Evolutionary conservation across 2,329 filamentous ascomycete species (phyloP).

Genomic region (Graphiopsis chlorocephala): DNA sequence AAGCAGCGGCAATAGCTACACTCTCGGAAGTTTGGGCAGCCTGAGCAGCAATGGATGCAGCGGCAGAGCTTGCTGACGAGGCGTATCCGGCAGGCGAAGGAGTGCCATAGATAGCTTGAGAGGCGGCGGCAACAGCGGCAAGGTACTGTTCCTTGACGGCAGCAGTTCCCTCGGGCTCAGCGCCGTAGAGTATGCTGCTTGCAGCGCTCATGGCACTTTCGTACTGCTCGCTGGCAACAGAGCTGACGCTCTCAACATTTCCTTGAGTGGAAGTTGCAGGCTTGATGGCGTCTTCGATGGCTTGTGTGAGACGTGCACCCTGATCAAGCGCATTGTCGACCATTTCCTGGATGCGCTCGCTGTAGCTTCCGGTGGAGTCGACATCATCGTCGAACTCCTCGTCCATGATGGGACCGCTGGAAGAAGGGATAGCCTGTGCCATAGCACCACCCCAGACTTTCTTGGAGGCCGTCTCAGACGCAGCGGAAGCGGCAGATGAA

Average conservation of each 20-base stretch:
- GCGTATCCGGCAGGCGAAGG: slow-evolving; percentile 44
- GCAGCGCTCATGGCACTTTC: slow-evolving; percentile 56
- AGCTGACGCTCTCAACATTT: slow-evolving; percentile 46
- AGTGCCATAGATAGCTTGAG: slow-evolving; percentile 55
- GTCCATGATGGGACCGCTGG: slow-evolving; percentile 49
- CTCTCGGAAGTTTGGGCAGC: slow-evolving; percentile 31
- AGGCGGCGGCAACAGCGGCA: slow-evolving; percentile 59
- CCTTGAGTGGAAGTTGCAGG: slow-evolving; percentile 46
- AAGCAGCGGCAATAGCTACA: slow-evolving; percentile 49
- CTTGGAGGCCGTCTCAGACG: slow-evolving; percentile 22
- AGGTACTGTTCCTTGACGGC: slow-evolving; percentile 55
- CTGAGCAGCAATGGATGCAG: slow-evolving; percentile 29
- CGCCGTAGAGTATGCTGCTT: slow-evolving; percentile 52
- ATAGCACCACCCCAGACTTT: slow-evolving; percentile 56
- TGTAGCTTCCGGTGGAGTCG: slow-evolving; percentile 18
- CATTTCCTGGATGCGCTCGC: not conserved
- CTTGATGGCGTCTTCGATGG: slow-evolving; percentile 55
- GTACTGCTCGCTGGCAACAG: slow-evolving; percentile 53
- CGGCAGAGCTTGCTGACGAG: slow-evolving; percentile 34
- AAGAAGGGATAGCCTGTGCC: slow-evolving; percentile 50
- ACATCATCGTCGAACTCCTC: slow-evolving; percentile 41
- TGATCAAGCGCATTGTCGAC: not conserved
- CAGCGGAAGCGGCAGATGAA: slow-evolving; percentile 21
- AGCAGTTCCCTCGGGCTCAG: slow-evolving; percentile 46
- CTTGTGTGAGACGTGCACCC: slow-evolving; percentile 49